phyloP scores from a whole-genome alignment of 2,329 filamentous ascomycete genomes.

The Rhynchosporium graminicola region DNA sequence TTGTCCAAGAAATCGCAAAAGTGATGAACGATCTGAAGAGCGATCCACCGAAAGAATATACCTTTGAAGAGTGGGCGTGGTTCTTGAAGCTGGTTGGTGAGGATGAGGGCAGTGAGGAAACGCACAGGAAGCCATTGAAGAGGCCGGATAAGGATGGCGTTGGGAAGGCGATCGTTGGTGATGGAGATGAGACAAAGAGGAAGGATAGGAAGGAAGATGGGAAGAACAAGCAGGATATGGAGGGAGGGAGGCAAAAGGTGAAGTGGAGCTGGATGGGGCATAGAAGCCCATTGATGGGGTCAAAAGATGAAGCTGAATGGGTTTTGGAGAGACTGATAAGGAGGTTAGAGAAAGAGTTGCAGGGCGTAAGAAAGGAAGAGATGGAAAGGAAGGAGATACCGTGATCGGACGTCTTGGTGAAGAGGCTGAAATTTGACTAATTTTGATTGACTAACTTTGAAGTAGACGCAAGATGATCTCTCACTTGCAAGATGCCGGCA shows the following conservation, averaged over 20 bases:
- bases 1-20: conserved; percentile 70
- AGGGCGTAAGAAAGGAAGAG: conserved; percentile 31
- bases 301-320: conserved; percentile 71
- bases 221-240: conserved; percentile 19
- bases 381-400: conserved; percentile 15
- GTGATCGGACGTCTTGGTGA: neutral
- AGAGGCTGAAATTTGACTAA: neutral
- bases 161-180: conserved; percentile 21
- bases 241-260: conserved; percentile 37
- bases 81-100: conserved; percentile 77
- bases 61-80: conserved; percentile 84
- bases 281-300: conserved; percentile 68
- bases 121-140: conserved; percentile 46
- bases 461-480: neutral
- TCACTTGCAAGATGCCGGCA: neutral
- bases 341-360: conserved; percentile 49
- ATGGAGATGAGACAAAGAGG: conserved; percentile 28
- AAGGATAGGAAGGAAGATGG: conserved; percentile 29
- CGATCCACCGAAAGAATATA: conserved; percentile 64
- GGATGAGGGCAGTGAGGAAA: conserved; percentile 54
- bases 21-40: conserved; percentile 64
- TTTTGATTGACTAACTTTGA: neutral
- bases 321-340: conserved; percentile 65
- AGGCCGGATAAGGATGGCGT: conserved; percentile 24
- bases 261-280: conserved; percentile 75